Conservation (phyloP, 306 rosid species). For the Corylus avellana region DNA sequence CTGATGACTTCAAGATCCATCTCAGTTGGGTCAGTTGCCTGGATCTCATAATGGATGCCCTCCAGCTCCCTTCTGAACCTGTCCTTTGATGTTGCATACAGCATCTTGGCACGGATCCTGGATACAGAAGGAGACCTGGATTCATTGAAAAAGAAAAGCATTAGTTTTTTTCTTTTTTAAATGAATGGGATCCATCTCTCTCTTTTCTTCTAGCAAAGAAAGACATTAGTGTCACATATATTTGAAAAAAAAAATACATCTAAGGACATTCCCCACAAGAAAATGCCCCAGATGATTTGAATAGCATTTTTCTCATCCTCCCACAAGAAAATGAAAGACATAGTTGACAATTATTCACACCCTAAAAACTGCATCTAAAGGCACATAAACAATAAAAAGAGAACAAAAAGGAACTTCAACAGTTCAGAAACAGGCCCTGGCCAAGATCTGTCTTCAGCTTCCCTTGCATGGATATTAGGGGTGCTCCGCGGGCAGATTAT, state of each 20-base stretch:
- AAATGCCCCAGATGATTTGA: background rate
- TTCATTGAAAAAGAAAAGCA: background rate
- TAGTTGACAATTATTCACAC: background rate
- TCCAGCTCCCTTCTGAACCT: conserved; percentile 77
- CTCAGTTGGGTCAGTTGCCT: conserved; percentile 84
- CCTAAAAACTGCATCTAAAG: background rate
- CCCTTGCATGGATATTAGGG: background rate
- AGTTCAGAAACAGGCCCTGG: background rate
- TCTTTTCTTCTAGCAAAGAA: background rate
- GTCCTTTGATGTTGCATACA: conserved; percentile 80
- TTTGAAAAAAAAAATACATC: background rate
- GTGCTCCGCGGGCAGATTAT: too few species aligned
- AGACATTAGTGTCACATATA: background rate
- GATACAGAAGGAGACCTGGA: conserved; percentile 77
- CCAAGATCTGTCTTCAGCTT: background rate
- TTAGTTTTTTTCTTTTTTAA: too few species aligned
- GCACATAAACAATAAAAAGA: background rate
- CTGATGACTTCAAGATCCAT: conserved; percentile 78
- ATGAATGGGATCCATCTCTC: too few species aligned
- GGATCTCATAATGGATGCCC: conserved; percentile 85
- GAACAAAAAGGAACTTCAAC: conserved; percentile 1
- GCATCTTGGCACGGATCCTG: conserved; percentile 81
- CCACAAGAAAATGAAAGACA: background rate
- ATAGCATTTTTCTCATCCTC: background rate
- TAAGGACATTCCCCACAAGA: background rate